Base-by-base conservation (phyloP, 371 early-diverging fungal species). In the Mucor velutinosus region DNA sequence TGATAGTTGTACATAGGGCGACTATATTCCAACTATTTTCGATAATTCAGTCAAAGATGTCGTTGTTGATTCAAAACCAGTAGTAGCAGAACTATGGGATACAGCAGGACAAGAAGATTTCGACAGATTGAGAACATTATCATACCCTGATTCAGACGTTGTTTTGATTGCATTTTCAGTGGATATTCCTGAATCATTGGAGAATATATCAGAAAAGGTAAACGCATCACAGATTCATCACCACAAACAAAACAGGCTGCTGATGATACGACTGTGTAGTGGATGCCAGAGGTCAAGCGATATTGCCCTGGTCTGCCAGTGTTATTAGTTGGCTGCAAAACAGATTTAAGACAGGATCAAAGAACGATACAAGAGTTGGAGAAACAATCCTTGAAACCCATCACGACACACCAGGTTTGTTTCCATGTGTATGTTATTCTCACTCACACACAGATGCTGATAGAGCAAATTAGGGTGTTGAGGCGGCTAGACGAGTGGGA, bases 31-130 rank as follows among this genome's bases (percentile, higher is more conserved):
- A 33, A 90, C 90, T 7, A 88, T 90, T 45, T 94, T 95, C 75
- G 94, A 94, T 75, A 92, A 91, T 76, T 92, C 92, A 75, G 89
- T 88, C 0, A 89, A 89, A 30, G 89, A 91, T 53, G 85, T 93
- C 15, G 87, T 86, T 78, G 87, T 91, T 0, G 88, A 91, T 68
- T 87, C 89, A 37, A 88, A 89, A 68, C 88, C 87, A 19, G 86
- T 92, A 59, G 88, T 88, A 65, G 74, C 94, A 29, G 90, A 90
- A 25, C 75, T 96, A 37, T 94, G 94, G 93, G 96, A 95, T 81
- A 96, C 95, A n/a, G 93, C 92, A 81, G 89, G 87, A 2, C 87
- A 87, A 66, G 87, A 87, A 67, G 86, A 80, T 57, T 86, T 73
- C 70, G 86, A 84, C 70, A 43, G 84, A 45, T 62, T 84, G 39